phyloP scores from a whole-genome alignment of 2,329 filamentous ascomycete genomes.

The Diplocarpon rosae region DNA sequence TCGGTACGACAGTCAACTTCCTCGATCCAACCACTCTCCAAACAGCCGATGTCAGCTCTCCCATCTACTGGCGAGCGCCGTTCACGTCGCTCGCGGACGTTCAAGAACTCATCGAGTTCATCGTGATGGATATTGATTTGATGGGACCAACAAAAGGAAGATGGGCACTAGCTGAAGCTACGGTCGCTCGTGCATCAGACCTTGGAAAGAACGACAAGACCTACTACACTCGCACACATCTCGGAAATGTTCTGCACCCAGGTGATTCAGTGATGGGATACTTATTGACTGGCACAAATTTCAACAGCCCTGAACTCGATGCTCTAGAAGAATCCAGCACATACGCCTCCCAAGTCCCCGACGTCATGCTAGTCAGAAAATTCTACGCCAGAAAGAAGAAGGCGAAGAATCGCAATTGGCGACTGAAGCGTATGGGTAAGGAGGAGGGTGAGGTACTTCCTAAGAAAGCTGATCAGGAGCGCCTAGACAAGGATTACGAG shows the following conservation, averaged over 20 bases:
- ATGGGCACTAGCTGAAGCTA: conserved; percentile 76
- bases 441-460: conserved; percentile 82
- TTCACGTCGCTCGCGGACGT: conserved; percentile 78
- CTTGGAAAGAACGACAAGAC: conserved; percentile 76
- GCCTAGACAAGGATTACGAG: conserved; percentile 89
- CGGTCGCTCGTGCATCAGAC: conserved; percentile 77
- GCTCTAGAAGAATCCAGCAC: conserved; percentile 67
- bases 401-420: conserved; percentile 78
- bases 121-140: conserved; percentile 88
- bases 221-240: conserved; percentile 83
- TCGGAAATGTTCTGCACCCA: conserved; percentile 73
- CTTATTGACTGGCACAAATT: conserved; percentile 77
- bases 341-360: conserved; percentile 71
- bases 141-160: conserved; percentile 66
- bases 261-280: conserved; percentile 96
- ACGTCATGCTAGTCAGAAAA: conserved; percentile 95
- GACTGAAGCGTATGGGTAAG: conserved; percentile 82
- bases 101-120: conserved; percentile 78
- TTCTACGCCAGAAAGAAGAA: conserved; percentile 82
- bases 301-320: conserved; percentile 81
- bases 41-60: conserved; percentile 71
- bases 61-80: conserved; percentile 83
- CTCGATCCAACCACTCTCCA: conserved; percentile 87
- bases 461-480: conserved; percentile 77
- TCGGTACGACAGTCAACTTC: conserved; percentile 83